Percentiles rank a stretch among this genome's conserved stretches.
Evolutionary conservation across 1,284 basidiomycete genomes (phyloP).

Genomic region (Leccinum solheimii): DNA sequence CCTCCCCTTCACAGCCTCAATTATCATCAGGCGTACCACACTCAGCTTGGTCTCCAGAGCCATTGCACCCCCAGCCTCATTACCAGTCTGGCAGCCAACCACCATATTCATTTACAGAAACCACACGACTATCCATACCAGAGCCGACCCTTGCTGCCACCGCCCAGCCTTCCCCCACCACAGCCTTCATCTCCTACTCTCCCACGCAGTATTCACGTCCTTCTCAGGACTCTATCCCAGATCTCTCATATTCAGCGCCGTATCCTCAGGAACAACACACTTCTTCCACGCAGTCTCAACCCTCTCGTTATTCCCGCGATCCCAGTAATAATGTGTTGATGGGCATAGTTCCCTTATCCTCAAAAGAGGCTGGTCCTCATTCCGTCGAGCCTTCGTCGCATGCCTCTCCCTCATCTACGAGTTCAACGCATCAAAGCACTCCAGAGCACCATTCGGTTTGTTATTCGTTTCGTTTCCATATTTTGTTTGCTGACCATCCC

Average conservation of each 20-base stretch:
- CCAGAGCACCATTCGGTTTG: conserved; percentile 28
- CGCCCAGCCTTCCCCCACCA: conserved; percentile 37
- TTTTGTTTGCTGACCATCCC: conserved; percentile 9
- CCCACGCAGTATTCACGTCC: conserved; percentile 47
- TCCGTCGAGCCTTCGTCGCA: conserved; percentile 31
- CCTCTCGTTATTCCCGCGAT: conserved; percentile 52
- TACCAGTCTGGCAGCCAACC: conserved; percentile 23
- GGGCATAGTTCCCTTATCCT: conserved; percentile 13
- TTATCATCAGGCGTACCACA: conserved; percentile 38
- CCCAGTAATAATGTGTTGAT: conserved; percentile 36
- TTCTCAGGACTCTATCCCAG: conserved; percentile 40
- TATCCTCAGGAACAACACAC: conserved; percentile 29
- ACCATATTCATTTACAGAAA: conserved; percentile 31
- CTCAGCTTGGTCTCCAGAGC: conserved; percentile 48
- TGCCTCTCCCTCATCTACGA: conserved; percentile 47
- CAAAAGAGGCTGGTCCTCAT: conserved; percentile 33
- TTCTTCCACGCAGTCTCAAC: conserved; percentile 40
- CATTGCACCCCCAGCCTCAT: conserved; percentile 33
- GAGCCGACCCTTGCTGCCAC: conserved; percentile 37
- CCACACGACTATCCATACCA: conserved; percentile 42
- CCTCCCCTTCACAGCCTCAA: conserved; percentile 43
- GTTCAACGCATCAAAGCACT: conserved; percentile 33
- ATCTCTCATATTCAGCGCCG: conserved; percentile 34
- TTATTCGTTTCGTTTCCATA: not conserved
- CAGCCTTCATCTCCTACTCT: conserved; percentile 34